A percentile compares a stretch with the other conserved stretches of the same genome.
phyloP scores from a whole-genome alignment of 2,329 filamentous ascomycete genomes.

The Pestalotiopsis fici region DNA sequence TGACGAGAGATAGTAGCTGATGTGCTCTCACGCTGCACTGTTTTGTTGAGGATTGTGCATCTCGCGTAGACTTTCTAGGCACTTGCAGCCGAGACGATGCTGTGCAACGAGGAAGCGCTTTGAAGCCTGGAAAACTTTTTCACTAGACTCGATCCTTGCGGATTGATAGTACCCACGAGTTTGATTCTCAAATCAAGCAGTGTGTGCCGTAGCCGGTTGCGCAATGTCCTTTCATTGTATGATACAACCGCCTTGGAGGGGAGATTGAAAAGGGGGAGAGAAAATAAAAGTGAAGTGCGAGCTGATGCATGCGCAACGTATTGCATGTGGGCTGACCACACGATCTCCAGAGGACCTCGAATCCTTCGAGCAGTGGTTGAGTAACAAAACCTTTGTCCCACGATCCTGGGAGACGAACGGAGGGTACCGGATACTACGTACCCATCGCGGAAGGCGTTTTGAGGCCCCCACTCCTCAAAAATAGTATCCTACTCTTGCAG shows the following conservation, averaged over 20 bases:
- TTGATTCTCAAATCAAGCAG: neutral
- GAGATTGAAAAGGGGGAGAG: too few relatives aligned
- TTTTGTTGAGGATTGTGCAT: neutral
- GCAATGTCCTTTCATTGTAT: neutral
- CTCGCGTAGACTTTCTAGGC: conserved; percentile 6
- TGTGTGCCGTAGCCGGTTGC: neutral
- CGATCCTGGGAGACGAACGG: neutral
- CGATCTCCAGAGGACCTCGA: neutral
- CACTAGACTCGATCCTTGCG: neutral
- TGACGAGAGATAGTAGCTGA: conserved; percentile 8
- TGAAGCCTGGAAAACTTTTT: neutral
- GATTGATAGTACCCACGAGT: neutral
- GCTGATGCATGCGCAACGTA: neutral
- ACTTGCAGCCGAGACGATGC: neutral
- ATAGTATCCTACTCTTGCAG: neutral
- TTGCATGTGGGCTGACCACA: neutral
- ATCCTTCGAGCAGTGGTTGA: neutral
- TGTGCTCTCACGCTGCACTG: conserved; percentile 13
- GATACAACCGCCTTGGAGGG: neutral
- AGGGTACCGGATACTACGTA: neutral
- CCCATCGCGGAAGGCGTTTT: neutral
- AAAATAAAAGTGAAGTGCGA: neutral
- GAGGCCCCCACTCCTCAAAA: neutral
- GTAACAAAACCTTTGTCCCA: neutral
- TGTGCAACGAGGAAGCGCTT: neutral